Conservation (phyloP, 805 yeast genomes). For the Schwanniomyces occidentalis region DNA sequence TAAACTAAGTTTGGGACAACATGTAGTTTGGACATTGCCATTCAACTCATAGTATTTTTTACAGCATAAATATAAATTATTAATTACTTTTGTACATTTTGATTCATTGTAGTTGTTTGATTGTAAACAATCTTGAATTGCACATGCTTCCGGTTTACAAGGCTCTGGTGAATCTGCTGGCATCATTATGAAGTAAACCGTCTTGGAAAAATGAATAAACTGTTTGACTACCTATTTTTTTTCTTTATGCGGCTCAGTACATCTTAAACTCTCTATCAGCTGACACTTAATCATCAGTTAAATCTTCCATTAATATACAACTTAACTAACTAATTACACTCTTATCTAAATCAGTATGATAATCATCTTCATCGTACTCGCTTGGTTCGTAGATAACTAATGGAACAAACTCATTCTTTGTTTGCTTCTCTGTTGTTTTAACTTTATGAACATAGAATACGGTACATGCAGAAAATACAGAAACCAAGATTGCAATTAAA, state of each 20-base stretch:
- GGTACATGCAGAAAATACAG: slow-evolving; percentile 54
- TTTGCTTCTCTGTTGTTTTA: slow-evolving; percentile 17
- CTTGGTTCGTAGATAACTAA: slow-evolving; percentile 46
- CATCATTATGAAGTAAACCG: slow-evolving; percentile 1
- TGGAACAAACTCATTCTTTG: slow-evolving; percentile 40
- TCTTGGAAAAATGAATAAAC: too few relatives aligned
- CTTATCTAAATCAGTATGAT: slow-evolving; percentile 54
- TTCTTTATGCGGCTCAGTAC: neutral
- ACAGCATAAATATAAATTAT: slow-evolving; percentile 75
- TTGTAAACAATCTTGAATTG: slow-evolving; percentile 76
- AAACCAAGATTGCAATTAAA: slow-evolving; percentile 66
- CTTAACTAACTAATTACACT: slow-evolving; percentile 9
- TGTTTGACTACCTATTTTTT: too few relatives aligned
- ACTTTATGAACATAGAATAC: slow-evolving; percentile 52
- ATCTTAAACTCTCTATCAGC: slow-evolving; percentile 2
- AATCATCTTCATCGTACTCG: slow-evolving; percentile 55
- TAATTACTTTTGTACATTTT: slow-evolving; percentile 69
- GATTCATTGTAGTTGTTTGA: slow-evolving; percentile 66
- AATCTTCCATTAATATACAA: slow-evolving; percentile 2
- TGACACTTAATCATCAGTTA: neutral
- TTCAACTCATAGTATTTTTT: slow-evolving; percentile 57
- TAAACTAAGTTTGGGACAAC: slow-evolving; percentile 75
- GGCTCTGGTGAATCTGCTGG: slow-evolving; percentile 31
- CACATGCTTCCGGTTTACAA: slow-evolving; percentile 81
- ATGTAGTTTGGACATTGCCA: slow-evolving; percentile 66